Conservation (phyloP, 495 filamentous ascomycete species). For the Aspergillus biplanus region DNA sequence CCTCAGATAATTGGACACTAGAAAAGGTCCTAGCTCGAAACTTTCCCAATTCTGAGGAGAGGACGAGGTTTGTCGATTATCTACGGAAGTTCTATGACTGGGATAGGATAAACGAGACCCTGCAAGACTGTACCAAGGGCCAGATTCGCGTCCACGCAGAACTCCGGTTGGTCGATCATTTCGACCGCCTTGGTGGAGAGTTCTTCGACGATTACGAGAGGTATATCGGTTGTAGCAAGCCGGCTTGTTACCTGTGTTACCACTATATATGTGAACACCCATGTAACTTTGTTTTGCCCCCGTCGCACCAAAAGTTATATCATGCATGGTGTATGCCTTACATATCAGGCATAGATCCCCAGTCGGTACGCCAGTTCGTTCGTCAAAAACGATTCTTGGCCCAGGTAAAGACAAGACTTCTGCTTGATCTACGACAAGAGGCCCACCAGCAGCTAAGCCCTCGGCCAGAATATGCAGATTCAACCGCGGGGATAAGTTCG, state of each 20-base stretch:
- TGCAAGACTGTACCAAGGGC: not conserved
- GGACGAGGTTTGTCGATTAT: not conserved
- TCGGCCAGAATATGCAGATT: not conserved
- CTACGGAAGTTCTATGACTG: not conserved
- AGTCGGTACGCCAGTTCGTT: not conserved
- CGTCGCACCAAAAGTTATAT: not conserved
- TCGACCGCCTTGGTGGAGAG: not conserved
- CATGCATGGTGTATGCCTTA: not conserved
- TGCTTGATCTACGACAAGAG: not conserved
- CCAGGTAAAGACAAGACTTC: not conserved
- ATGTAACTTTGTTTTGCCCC: not conserved
- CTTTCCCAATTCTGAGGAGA: not conserved
- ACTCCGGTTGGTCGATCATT: not conserved
- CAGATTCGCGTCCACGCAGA: not conserved
- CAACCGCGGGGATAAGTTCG: not conserved
- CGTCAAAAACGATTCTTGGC: not conserved
- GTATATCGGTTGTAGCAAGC: not conserved
- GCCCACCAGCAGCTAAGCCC: not conserved
- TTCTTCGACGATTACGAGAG: not conserved
- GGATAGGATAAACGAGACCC: not conserved
- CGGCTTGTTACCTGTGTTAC: not conserved
- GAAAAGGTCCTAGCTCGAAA: not conserved
- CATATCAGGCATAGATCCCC: not conserved
- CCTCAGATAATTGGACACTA: not conserved
- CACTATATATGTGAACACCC: not conserved